These are phyloP conservation scores for Aureobasidium sp. DNA, from an alignment of 2,329 filamentous ascomycete species.

Conservation along the genomic window DNA sequence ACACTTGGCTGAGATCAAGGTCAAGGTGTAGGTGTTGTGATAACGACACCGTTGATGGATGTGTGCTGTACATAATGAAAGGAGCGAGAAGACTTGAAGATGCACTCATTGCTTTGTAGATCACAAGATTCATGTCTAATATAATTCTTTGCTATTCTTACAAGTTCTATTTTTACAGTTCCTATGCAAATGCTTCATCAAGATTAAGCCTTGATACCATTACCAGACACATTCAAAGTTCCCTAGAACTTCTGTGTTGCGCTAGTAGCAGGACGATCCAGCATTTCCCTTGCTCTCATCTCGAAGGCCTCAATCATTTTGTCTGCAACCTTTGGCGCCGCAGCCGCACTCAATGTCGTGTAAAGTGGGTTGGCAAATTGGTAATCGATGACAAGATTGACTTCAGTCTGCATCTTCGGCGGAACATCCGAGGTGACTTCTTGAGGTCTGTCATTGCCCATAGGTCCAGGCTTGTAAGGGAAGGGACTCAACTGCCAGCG, in stretches of 20 bases:
- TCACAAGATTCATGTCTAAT: background rate
- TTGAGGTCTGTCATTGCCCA: slow-evolving; percentile 19
- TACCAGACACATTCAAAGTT: background rate
- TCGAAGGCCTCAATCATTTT: slow-evolving; percentile 95
- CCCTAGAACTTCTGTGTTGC: background rate
- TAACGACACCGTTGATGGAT: background rate
- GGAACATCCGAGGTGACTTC: slow-evolving; percentile 34
- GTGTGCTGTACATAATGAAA: background rate
- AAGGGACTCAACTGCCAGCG: slow-evolving; percentile 56
- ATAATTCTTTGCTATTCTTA: background rate
- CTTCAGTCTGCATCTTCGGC: slow-evolving; percentile 52
- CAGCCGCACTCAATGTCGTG: slow-evolving; percentile 67
- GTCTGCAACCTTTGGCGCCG: slow-evolving; percentile 74
- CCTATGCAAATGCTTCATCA: background rate
- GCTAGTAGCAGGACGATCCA: slow-evolving; percentile 17
- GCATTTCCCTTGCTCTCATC: slow-evolving; percentile 57
- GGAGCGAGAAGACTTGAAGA: background rate
- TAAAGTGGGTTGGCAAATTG: slow-evolving; percentile 86
- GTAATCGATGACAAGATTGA: slow-evolving; percentile 69
- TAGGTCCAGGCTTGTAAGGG: slow-evolving; percentile 32
- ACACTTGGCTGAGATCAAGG: background rate
- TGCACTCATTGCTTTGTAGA: background rate
- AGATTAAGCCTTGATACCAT: background rate
- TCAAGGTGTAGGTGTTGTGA: background rate
- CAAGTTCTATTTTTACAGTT: background rate